Base-by-base conservation (phyloP, 2,329 filamentous ascomycete species). In the Microdochium paspali region DNA sequence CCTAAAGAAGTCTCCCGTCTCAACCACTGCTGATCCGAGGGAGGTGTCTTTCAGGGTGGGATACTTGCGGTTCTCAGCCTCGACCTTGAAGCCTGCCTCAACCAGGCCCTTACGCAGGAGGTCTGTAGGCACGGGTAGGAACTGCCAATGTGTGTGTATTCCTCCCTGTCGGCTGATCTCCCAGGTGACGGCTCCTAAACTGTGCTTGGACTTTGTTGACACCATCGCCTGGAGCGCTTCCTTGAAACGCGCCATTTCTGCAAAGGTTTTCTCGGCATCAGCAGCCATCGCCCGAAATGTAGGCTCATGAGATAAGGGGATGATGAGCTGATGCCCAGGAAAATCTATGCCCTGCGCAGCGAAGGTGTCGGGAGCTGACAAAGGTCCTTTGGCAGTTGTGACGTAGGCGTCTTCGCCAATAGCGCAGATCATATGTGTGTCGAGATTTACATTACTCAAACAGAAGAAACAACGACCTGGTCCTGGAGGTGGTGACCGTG, bases 381-480 rank as follows among this genome's bases (percentile, higher is more conserved):
- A 74, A 4, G 93, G 90, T 0, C 93, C 93, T 64, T 95, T 96
- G 50, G 93, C 89, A 23, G 86, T 93, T 24, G 93, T 95, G 47
- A 97, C 68, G 64, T 97, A 97, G 47, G 82, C 77, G 50, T 95
- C 86, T 18, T 90, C 83, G 46, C 87, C 93, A 53, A 98, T 91
- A 24, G 86, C 90, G 54, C 86, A 85, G 58, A 96, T 85, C 66
- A 98, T 85, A 66, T 98, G 91, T 1, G 84, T 85, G 46, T 87
- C 85, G 42, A 93, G 72, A 51, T 85, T 85, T 5, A 86, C 81
- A 63, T 95, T 96, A 5, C 88, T 90, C 10, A 98, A 76, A 62
- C 93, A 98, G 71, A 98, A 97, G 72, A 93, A 98, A 68, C 93
- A 98, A 58, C 85, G 78, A 46, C 84, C 83, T 2, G 88, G 89